Base-by-base conservation (phyloP, 805 yeast species). In the Candida nemodendra region DNA sequence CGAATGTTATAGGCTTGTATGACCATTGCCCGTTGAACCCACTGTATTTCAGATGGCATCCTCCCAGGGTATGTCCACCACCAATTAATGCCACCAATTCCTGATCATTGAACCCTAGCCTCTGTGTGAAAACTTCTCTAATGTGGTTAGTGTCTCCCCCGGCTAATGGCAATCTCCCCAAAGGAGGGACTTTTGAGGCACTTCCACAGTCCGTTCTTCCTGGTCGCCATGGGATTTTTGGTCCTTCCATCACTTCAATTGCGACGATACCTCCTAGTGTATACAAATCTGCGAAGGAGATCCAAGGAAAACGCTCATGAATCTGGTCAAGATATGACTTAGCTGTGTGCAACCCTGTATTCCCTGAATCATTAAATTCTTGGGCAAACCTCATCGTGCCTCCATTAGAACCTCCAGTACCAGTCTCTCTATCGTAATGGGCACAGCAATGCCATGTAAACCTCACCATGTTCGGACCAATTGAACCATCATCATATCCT, bases 381-480 rank as follows among this genome's bases (percentile, higher is more conserved):
- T 76, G 78, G 0, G 63, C 65, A 50, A 65, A 62, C 37, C 71
- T 67, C 74, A 80, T 78, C 11, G 89, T 81, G 32, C 87, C 88
- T 30, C 88, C 87, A 51, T 71, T 79, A 1, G 86, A 78, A 2
- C 88, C 87, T 30, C 86, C 87, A 13, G 68, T 65, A 7, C 65
- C 63, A 18, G 56, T 68, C 15, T 67, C 64, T 47, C 66, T 66
- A 52, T 85, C 87, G 61, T 71, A 88, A 14, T 93, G 84, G n/a
- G 95, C 95, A 40, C 86, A 75, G 24, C 82, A 76, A 58, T 87
- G 95, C 95, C 95, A 87, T 18, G 95, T 84, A 38, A 85, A 71
- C 52, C 95, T 77, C 17, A 87, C 78, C 27, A 87, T 65, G 12
- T 82, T 78, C 8, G 95, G 96, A 1, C 90, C 93, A 44, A 79